phyloP scores from a whole-genome alignment of 139 green algal genomes.

The Chlamydomonas sp. region DNA sequence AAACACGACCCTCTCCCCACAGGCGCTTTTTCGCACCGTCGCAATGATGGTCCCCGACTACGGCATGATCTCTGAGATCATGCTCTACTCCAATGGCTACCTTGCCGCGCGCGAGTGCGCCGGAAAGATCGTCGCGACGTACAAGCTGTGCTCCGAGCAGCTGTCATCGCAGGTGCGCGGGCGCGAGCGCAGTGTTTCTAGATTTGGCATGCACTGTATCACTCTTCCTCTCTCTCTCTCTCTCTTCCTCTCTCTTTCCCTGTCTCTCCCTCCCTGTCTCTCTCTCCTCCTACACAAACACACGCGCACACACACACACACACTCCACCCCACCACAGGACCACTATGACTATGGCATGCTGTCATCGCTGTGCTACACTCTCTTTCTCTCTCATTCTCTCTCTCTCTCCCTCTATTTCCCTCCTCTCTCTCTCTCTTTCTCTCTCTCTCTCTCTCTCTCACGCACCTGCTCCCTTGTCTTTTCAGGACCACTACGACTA shows the following conservation, averaged over 20 bases:
- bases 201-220: background rate
- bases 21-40: conserved; percentile 61
- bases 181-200: too few species aligned
- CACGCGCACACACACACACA: too few species aligned
- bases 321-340: too few species aligned
- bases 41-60: conserved; percentile 79
- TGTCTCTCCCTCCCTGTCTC: too few species aligned
- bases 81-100: conserved; percentile 59
- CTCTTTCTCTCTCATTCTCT: background rate
- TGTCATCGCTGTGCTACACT: conserved; percentile 62
- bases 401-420: conserved; percentile 8
- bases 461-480: too few species aligned
- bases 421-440: conserved; percentile 23
- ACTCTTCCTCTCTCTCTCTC: background rate
- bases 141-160: conserved; percentile 78
- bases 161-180: conserved; percentile 61
- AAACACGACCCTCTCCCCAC: background rate
- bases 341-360: conserved; percentile 76
- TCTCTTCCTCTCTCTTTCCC: too few species aligned
- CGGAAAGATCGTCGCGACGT: conserved; percentile 79
- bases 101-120: conserved; percentile 54
- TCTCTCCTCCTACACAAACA: too few species aligned
- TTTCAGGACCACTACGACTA: too few species aligned
- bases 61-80: conserved; percentile 67
- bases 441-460: too few species aligned